These are phyloP conservation scores for Cyberlindnera xishuangbannaensis DNA, from an alignment of 805 yeast species.

Conservation along the genomic window DNA sequence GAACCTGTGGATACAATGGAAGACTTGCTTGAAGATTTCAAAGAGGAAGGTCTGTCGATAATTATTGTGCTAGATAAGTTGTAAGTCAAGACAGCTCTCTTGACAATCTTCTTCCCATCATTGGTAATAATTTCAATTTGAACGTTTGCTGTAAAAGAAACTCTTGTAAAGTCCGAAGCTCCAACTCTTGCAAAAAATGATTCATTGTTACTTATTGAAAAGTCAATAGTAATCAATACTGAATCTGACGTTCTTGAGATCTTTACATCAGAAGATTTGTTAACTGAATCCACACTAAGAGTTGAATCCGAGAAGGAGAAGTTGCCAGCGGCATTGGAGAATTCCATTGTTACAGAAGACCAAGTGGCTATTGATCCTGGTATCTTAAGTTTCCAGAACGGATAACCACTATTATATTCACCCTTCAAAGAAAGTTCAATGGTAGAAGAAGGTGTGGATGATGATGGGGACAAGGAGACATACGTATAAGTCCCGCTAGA, in stretches of 20 bases:
- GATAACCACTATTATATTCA: constrained; percentile 1
- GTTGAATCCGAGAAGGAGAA: neutral
- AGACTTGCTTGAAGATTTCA: too few species aligned
- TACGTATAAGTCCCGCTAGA: neutral
- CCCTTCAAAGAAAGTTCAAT: neutral
- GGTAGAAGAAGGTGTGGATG: neutral
- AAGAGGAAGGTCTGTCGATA: neutral
- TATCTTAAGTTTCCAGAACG: constrained; percentile 1
- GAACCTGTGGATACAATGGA: neutral
- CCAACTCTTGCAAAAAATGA: neutral
- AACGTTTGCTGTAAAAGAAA: neutral
- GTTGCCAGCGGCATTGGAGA: neutral
- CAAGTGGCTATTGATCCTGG: neutral
- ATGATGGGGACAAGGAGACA: neutral
- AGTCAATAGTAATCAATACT: neutral
- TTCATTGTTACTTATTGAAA: neutral
- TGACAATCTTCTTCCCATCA: neutral
- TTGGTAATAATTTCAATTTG: neutral
- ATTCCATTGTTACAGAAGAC: neutral
- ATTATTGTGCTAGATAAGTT: neutral
- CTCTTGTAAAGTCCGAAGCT: neutral
- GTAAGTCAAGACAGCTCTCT: neutral
- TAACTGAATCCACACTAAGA: neutral
- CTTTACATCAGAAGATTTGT: neutral
- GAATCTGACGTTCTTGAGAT: neutral